Conservation (phyloP, 257 asterid species). For the Jacaranda mimosifolia region DNA sequence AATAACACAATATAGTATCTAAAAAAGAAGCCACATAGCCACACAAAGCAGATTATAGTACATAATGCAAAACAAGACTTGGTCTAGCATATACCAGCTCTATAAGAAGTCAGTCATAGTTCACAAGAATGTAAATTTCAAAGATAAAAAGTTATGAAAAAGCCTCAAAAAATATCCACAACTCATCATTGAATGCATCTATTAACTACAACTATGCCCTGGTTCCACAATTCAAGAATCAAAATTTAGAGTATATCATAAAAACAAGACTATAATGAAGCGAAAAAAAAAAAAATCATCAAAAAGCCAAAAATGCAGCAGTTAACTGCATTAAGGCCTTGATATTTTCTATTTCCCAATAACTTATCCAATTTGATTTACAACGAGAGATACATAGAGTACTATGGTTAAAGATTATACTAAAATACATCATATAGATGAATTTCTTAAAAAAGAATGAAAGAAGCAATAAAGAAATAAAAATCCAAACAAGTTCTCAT, state of each 20-base stretch:
- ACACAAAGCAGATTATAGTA: not conserved
- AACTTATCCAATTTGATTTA: not conserved
- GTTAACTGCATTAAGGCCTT: not conserved
- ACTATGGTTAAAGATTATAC: not conserved
- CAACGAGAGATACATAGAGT: too few species aligned
- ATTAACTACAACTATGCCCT: not conserved
- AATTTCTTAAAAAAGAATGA: not conserved
- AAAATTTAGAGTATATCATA: not conserved
- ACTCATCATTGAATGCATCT: too few species aligned
- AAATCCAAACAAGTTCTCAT: not conserved
- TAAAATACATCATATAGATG: conserved; percentile 18
- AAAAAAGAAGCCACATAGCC: too few species aligned
- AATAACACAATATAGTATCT: too few species aligned
- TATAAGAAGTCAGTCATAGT: not conserved
- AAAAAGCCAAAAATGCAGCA: not conserved
- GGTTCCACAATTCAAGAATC: conserved; percentile 7
- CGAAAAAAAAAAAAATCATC: not conserved
- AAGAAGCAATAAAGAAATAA: not conserved
- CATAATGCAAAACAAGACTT: not conserved
- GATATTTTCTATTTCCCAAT: not conserved
- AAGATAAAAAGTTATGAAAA: not conserved
- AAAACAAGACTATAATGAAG: not conserved
- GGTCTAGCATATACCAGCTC: not conserved
- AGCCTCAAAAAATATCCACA: too few species aligned
- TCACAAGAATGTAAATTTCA: not conserved